phyloP scores from a whole-genome alignment of 2,329 filamentous ascomycete species.

The Ascocoryne sarcoides region DNA sequence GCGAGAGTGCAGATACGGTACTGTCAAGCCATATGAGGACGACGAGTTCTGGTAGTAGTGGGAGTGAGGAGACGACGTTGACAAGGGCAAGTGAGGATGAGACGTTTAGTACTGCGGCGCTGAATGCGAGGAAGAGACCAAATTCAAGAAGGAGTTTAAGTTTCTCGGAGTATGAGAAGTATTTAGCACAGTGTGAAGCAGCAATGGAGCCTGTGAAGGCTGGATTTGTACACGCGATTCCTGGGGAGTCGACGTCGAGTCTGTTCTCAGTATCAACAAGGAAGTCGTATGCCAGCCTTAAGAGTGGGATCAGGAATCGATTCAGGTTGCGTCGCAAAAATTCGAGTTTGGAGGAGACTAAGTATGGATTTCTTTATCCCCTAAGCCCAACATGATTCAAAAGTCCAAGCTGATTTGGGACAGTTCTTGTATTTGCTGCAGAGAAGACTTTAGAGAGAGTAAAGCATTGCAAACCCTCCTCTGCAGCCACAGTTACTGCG shows the following conservation, averaged over 20 bases:
- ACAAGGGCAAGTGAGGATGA: conserved; percentile 22
- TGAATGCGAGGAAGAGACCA: conserved; percentile 12
- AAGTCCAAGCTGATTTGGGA: conserved; percentile 8
- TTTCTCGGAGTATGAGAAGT: conserved; percentile 27
- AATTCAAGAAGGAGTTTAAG: conserved; percentile 20
- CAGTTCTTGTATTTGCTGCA: conserved; percentile 50
- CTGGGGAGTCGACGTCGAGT: conserved; percentile 20
- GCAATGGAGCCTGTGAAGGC: conserved; percentile 9
- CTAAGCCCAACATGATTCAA: not conserved
- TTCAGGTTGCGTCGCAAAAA: conserved; percentile 17
- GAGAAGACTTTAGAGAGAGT: conserved; percentile 40
- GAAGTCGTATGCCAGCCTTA: conserved; percentile 22
- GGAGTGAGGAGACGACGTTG: conserved; percentile 21
- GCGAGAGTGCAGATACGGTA: conserved; percentile 19
- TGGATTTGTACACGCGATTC: conserved; percentile 10
- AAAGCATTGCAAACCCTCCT: conserved; percentile 40
- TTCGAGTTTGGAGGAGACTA: conserved; percentile 11
- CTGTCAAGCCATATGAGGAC: conserved; percentile 20
- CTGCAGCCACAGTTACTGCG: conserved; percentile 51
- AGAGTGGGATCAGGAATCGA: conserved; percentile 19
- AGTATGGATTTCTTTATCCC: conserved; percentile 23
- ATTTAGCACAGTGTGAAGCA: conserved; percentile 16
- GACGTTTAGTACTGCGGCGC: conserved; percentile 1
- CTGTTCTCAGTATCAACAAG: conserved; percentile 25
- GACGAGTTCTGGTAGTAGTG: conserved; percentile 20